Evolutionary conservation across 2,329 filamentous ascomycete genomes (phyloP).

Genomic region (Orbilia ellipsospora): DNA sequence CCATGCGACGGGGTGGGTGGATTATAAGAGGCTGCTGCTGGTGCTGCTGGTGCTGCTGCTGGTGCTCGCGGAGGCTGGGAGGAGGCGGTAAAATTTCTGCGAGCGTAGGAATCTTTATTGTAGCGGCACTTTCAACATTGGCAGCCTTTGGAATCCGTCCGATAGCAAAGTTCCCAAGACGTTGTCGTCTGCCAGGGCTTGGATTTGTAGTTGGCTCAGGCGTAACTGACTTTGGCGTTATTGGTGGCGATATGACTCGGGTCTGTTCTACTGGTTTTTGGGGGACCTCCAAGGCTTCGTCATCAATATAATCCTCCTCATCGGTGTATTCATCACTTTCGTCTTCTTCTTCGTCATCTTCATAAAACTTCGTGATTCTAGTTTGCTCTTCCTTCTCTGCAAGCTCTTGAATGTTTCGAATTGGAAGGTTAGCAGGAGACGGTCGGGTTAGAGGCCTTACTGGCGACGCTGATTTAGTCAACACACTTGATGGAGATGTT

Average conservation of each 20-base stretch:
- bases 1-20: conserved; percentile 44
- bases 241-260: conserved; percentile 37
- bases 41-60: conserved; percentile 16
- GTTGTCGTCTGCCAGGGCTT: conserved; percentile 37
- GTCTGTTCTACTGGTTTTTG: background rate
- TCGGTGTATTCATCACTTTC: conserved; percentile 46
- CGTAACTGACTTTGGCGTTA: conserved; percentile 42
- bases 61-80: conserved; percentile 34
- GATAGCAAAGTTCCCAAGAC: conserved; percentile 33
- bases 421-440: conserved; percentile 35
- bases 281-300: conserved; percentile 4
- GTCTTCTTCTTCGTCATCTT: conserved; percentile 11
- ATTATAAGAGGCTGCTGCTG: conserved; percentile 39
- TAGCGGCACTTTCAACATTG: conserved; percentile 7
- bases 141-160: conserved; percentile 45
- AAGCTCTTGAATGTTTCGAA: conserved; percentile 38
- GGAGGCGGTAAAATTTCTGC: conserved; percentile 44
- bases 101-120: conserved; percentile 41
- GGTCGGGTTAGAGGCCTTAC: conserved; percentile 8
- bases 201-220: conserved; percentile 39
- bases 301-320: conserved; percentile 40
- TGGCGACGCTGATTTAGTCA: conserved; percentile 30
- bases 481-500: conserved; percentile 29
- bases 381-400: conserved; percentile 19
- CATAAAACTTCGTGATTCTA: background rate